Base-by-base conservation (phyloP, 257 asterid species). In the Ligustrum vulgare region DNA sequence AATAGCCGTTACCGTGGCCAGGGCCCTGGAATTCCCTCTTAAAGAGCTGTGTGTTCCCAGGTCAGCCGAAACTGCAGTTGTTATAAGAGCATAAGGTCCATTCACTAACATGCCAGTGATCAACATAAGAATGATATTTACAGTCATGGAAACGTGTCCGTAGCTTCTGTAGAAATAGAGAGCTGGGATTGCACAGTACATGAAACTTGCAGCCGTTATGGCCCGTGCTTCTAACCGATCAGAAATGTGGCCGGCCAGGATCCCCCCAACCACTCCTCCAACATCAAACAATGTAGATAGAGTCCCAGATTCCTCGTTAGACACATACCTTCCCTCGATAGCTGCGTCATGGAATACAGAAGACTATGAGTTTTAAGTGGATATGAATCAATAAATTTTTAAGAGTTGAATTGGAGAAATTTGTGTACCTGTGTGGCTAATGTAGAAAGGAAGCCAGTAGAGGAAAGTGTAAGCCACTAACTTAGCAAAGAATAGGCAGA, bases 1-100 rank as follows among this genome's bases (percentile, higher is more conserved):
- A 73, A 93, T 95, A 6, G 98, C 98, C 0, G 98, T 93, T 1
- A 95, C 99, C 0, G 98, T 95, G 72, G 98, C 99, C 10, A 95
- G 75, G 6, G 98, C 99, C 69, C 94, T 72, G 2, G 98, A 77
- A 70, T 91, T 93, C 66, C 94, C 98, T 83, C 79, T 95, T 83
- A 95, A 67, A n/a, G 97, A 91, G 80, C 94, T 86, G 74, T 95
- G 99, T 47, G 98, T 93, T 72, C 99, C 99, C 73, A 95, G 85
- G 80, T 95, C 99, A 20, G 99, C 89, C 33, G 99, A 95, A n/a
- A 95, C 99, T 1, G 99, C 97, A 0, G 99, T 95, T 11, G 99
- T 93, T 60, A 95, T 95, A 28, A 95, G 96, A 6, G 99, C 99
- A 15, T 95, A 95, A 8, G 99, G 98, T 10, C 92, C 98, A 16